Base-by-base conservation (phyloP, 1,284 basidiomycete genomes). In the Leccinum angustisporum region DNA sequence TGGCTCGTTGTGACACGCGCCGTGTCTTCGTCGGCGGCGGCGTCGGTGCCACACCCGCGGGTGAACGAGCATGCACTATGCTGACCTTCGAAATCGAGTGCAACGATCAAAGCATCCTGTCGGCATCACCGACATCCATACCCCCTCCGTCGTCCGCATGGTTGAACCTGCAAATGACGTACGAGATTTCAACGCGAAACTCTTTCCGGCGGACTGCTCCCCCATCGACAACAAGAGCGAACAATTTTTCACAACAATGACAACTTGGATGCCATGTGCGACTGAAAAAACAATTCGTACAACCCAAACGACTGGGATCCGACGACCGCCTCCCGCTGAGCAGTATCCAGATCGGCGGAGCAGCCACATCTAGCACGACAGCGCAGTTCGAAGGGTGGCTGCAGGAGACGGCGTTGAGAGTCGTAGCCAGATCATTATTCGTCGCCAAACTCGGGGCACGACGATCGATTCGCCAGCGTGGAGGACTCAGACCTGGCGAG, bases 391-490 rank as follows among this genome's bases (percentile, higher is more conserved):
- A 70, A 65, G 63, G 11, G 38, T 70, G 38, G 68, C 75, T 87
- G 27, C 67, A 69, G 3, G 63, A 72, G 5, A 80, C 77, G 0
- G 76, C 80, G 9, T 70, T 81, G 16, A 67, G 34, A 0, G 72
- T 79, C 31, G 66, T 73, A 2, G 79, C 77, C 21, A 81, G 86
- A 10, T 88, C 86, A 2, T 66, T 77, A 2, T 90, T 88, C 66
- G 84, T 85, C 8, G 84, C 86, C 0, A 86, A n/a, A 80, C 54
- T 90, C 87, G 0, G 87, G 88, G 0, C 86, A 85, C 59, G 78
- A 69, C 34, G 87, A 90, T 66, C 63, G 64, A 2, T 88, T 87
- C 64, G 53, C 64, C 3, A 81, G 75, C 38, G 75, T 87, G 8
- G 63, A 70, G 1, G 86, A n/a, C n/a, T n/a, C n/a, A n/a, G n/a